A percentile compares a stretch with the other conserved stretches of the same genome.
These are phyloP conservation scores for Pseudocercospora crystallina DNA, from an alignment of 2,329 filamentous ascomycete genomes.

Conservation along the genomic window DNA sequence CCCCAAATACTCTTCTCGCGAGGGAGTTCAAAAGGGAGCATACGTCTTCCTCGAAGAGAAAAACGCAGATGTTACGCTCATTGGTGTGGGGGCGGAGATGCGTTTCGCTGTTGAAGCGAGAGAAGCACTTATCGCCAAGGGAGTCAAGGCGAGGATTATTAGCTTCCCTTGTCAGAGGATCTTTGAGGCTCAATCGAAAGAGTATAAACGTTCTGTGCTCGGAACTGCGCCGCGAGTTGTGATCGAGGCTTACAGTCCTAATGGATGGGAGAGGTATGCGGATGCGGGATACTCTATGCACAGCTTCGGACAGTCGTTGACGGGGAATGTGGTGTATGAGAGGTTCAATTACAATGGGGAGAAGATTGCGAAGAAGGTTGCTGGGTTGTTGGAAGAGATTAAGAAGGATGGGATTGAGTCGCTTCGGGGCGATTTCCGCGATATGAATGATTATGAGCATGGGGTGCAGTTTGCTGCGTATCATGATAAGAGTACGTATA, in stretches of 20 bases:
- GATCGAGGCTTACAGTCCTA: constrained; percentile 60
- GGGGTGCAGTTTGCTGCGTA: constrained; percentile 28
- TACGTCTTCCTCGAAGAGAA: constrained; percentile 43
- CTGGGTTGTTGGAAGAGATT: constrained; percentile 38
- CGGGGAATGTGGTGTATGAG: constrained; percentile 55
- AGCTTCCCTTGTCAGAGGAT: constrained; percentile 53
- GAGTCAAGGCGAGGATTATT: constrained; percentile 48
- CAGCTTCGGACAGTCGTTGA: constrained; percentile 57
- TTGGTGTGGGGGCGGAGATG: constrained; percentile 54
- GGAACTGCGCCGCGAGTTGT: constrained; percentile 47
- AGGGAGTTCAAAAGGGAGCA: constrained; percentile 41
- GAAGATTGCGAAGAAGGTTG: constrained; percentile 44
- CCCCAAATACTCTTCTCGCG: constrained; percentile 37
- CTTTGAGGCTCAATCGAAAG: constrained; percentile 48
- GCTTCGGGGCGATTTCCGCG: constrained; percentile 32
- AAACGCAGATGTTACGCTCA: constrained; percentile 46
- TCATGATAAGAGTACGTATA: constrained; percentile 11
- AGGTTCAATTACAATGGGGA: constrained; percentile 56
- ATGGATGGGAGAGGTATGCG: constrained; percentile 62
- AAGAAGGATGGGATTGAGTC: constrained; percentile 37
- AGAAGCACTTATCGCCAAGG: constrained; percentile 36
- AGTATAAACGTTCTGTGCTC: constrained; percentile 51
- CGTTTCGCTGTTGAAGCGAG: constrained; percentile 47
- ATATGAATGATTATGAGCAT: constrained; percentile 33
- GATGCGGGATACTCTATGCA: constrained; percentile 57